Evolutionary conservation across 441 rosid species (phyloP).

Genomic region (Gossypium trilobum): DNA sequence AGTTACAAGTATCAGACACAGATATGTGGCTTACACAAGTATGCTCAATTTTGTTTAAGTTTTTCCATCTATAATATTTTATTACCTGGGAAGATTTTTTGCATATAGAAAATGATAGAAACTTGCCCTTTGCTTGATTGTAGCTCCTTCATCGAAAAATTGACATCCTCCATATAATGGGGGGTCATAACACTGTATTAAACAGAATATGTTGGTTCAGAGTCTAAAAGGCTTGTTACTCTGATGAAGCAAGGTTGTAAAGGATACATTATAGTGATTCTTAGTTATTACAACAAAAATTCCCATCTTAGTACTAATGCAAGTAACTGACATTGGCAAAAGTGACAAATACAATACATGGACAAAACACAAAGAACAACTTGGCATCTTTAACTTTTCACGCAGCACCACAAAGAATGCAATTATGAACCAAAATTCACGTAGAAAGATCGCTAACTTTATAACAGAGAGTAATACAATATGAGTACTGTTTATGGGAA

Average conservation of each 20-base stretch:
- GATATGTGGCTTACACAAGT: background rate
- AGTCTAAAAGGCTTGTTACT: background rate
- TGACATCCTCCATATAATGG: conserved; percentile 79
- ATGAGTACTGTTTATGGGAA: background rate
- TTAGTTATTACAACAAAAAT: background rate
- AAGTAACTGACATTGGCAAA: background rate
- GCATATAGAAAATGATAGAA: conserved; percentile 81
- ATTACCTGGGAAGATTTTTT: conserved; percentile 76
- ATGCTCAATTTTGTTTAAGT: too few relatives aligned
- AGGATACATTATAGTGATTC: background rate
- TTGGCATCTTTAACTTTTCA: background rate
- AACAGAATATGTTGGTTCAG: conserved; percentile 20
- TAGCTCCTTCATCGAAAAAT: conserved; percentile 66
- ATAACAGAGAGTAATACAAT: background rate
- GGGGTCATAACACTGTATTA: conserved; percentile 78
- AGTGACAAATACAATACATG: background rate
- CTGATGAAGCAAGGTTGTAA: background rate
- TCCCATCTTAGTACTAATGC: background rate
- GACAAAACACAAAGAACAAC: background rate
- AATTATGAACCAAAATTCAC: background rate
- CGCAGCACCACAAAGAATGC: background rate
- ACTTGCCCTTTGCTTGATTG: conserved; percentile 59
- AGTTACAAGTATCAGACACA: background rate
- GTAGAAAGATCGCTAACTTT: background rate
- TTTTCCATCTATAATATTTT: background rate